phyloP scores from a whole-genome alignment of 495 filamentous ascomycete genomes.

The Tetracladium marchalianum region DNA sequence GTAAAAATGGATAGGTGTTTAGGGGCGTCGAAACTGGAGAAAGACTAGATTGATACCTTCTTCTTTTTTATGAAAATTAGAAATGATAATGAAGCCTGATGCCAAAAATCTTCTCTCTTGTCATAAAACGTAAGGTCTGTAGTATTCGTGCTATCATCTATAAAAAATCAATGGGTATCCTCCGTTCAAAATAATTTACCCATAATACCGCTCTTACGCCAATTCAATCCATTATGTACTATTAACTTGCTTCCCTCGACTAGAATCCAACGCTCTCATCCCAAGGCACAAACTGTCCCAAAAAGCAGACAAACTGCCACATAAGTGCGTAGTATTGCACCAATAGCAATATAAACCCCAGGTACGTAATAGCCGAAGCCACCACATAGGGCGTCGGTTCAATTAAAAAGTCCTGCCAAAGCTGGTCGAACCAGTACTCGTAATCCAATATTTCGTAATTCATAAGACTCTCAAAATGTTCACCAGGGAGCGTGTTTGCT shows the following conservation, averaged over 20 bases:
- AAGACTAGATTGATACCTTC: too few species aligned
- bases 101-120: too few species aligned
- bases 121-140: not conserved
- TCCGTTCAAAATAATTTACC: not conserved
- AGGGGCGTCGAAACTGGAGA: too few species aligned
- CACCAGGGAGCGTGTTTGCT: not conserved
- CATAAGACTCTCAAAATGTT: not conserved
- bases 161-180: not conserved
- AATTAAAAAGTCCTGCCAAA: slow-evolving; percentile 14
- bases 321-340: slow-evolving; percentile 7
- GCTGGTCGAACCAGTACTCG: slow-evolving; percentile 10
- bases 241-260: too few species aligned
- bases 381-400: slow-evolving; percentile 18
- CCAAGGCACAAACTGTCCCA: slow-evolving; percentile 9
- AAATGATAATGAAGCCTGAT: too few species aligned
- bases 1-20: too few species aligned
- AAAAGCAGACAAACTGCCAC: slow-evolving; percentile 4
- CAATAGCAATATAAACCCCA: slow-evolving; percentile 8
- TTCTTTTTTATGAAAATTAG: too few species aligned
- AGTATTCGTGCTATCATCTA: not conserved
- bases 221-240: too few species aligned
- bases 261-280: slow-evolving; percentile 11
- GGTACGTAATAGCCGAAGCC: slow-evolving; percentile 11
- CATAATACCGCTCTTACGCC: not conserved
- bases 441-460: slow-evolving; percentile 8